Evolutionary conservation across 148 eudicot species (phyloP).

Genomic region (Amaranthus hypochondriacus): DNA sequence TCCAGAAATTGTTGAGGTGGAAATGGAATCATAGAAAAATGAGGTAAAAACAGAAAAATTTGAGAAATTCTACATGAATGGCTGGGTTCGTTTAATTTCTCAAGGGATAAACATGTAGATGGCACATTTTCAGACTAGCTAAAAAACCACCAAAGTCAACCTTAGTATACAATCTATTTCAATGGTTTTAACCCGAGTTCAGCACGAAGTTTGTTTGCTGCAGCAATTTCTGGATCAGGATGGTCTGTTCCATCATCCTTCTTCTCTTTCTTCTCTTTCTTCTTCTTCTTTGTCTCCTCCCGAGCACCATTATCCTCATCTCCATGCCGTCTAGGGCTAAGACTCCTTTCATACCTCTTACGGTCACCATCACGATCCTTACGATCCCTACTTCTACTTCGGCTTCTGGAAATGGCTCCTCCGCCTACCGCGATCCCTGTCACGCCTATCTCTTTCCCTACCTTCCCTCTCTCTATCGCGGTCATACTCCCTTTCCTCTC

Average conservation of each 20-base stretch:
- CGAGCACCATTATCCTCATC: conserved; percentile 41
- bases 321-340: conserved; percentile 66
- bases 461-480: conserved; percentile 56
- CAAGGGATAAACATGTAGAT: background rate
- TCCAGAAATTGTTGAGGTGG: background rate
- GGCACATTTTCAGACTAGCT: background rate
- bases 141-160: background rate
- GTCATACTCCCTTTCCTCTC: conserved; percentile 65
- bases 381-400: conserved; percentile 79
- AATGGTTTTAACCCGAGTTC: conserved; percentile 75
- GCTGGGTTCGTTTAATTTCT: background rate
- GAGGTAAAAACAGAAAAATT: background rate
- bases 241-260: conserved; percentile 91
- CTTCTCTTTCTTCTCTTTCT: conserved; percentile 62
- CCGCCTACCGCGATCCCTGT: conserved; percentile 69
- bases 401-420: conserved; percentile 86
- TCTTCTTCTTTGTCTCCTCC: conserved; percentile 50
- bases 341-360: conserved; percentile 51
- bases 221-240: conserved; percentile 95
- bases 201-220: conserved; percentile 62
- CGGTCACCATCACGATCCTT: conserved; percentile 65
- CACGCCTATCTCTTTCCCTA: conserved; percentile 68
- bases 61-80: background rate
- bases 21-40: background rate
- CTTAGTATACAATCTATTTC: conserved; percentile 23